Conservation (phyloP, 2,329 filamentous ascomycete species). For the Penicillium freii region DNA sequence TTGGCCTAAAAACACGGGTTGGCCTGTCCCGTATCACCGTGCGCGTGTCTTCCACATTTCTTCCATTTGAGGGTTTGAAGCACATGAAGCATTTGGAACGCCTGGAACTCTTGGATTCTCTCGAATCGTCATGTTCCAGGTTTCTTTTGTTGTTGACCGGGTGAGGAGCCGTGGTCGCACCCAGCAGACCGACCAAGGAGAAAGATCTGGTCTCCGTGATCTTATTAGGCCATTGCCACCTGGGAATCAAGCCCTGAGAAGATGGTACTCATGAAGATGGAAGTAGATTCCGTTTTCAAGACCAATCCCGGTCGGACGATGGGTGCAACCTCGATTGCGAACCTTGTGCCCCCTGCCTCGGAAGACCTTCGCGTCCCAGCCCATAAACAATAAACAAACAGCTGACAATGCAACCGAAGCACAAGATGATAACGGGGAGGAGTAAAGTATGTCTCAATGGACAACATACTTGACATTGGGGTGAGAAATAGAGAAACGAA, state of each 20-base stretch:
- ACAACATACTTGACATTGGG: background rate
- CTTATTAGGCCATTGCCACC: background rate
- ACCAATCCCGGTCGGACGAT: slow-evolving; percentile 6
- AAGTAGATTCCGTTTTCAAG: background rate
- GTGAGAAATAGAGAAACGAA: background rate
- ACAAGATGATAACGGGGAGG: background rate
- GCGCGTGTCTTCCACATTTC: slow-evolving; percentile 26
- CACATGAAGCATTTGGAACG: background rate
- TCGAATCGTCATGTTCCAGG: background rate
- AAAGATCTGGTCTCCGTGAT: background rate
- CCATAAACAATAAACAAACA: slow-evolving; percentile 1
- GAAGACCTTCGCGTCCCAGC: background rate
- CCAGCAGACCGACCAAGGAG: background rate
- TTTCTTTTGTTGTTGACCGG: background rate
- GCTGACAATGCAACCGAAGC: background rate
- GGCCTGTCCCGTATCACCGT: slow-evolving; percentile 21
- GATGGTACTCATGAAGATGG: background rate
- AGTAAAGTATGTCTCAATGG: background rate
- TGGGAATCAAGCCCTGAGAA: background rate
- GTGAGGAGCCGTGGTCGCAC: background rate
- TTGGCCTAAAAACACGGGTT: slow-evolving; percentile 20
- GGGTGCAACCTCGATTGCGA: background rate
- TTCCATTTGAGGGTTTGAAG: slow-evolving; percentile 1
- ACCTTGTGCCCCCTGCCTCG: background rate
- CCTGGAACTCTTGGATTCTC: background rate